Percentiles rank a stretch among this genome's conserved stretches.
phyloP scores from a whole-genome alignment of 345 rosid species.

The Litchi chinensis region DNA sequence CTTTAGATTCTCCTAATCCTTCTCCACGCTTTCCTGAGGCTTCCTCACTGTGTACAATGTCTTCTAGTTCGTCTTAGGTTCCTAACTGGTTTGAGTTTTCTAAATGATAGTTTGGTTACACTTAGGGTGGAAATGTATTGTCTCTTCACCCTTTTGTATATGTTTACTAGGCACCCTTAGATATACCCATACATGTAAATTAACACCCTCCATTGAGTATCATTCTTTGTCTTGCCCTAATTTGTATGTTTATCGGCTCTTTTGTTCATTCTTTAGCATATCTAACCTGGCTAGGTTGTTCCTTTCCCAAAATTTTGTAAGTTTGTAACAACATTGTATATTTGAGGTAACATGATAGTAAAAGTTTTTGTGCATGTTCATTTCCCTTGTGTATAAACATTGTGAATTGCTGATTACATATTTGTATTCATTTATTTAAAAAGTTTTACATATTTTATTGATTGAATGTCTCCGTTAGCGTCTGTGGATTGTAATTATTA shows the following conservation, averaged over 20 bases:
- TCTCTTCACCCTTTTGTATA: constrained; percentile 32
- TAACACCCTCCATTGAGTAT: constrained; percentile 34
- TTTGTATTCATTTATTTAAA: neutral
- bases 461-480: too few relatives aligned
- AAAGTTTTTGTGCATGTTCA: constrained; percentile 21
- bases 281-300: constrained; percentile 29
- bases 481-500: too few relatives aligned
- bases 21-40: constrained; percentile 5
- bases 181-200: constrained; percentile 45
- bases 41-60: constrained; percentile 21
- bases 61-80: constrained; percentile 25
- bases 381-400: too few relatives aligned
- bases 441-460: too few relatives aligned
- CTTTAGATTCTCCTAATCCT: constrained; percentile 26
- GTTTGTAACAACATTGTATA: constrained; percentile 62
- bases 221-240: constrained; percentile 50
- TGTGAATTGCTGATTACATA: neutral
- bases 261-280: constrained; percentile 31
- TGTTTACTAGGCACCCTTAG: constrained; percentile 34
- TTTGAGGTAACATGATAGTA: constrained; percentile 41
- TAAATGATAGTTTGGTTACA: constrained; percentile 18
- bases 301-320: constrained; percentile 31
- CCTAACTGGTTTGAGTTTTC: constrained; percentile 26
- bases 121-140: constrained; percentile 38
- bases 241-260: constrained; percentile 31